Conservation (phyloP, 768 basidiomycete genomes). For the Podaxis sp. region DNA sequence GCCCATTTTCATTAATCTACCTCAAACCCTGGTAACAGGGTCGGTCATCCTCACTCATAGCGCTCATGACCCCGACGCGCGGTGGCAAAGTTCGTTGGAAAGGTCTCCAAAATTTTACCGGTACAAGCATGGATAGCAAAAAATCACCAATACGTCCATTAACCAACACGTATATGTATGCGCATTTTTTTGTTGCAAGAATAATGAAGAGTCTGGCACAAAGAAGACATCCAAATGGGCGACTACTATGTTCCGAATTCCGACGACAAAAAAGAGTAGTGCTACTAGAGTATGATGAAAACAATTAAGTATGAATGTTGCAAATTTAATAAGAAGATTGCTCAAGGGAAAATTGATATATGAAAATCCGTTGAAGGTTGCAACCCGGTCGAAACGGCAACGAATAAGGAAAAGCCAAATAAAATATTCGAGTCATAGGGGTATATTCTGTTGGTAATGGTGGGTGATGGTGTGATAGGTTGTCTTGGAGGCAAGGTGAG, state of each 20-base stretch:
- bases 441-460: neutral
- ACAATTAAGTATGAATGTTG: neutral
- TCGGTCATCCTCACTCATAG: neutral
- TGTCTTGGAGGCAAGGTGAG: neutral
- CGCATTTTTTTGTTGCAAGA: too few relatives aligned
- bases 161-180: too few relatives aligned
- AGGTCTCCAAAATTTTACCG: too few relatives aligned
- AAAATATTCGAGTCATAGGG: neutral
- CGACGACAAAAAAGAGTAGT: neutral
- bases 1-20: neutral
- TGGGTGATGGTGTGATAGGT: neutral
- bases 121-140: too few relatives aligned
- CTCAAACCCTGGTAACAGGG: neutral
- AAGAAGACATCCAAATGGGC: neutral
- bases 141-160: too few relatives aligned
- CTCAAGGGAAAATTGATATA: slow-evolving; percentile 13
- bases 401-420: neutral
- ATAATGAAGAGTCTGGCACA: too few relatives aligned
- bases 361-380: neutral
- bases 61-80: neutral
- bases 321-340: slow-evolving; percentile 18
- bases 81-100: neutral
- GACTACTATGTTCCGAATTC: slow-evolving; percentile 4
- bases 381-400: slow-evolving; percentile 6
- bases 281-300: neutral